Conservation (phyloP, 2,329 filamentous ascomycete species). For the Fusarium mundagurra region DNA sequence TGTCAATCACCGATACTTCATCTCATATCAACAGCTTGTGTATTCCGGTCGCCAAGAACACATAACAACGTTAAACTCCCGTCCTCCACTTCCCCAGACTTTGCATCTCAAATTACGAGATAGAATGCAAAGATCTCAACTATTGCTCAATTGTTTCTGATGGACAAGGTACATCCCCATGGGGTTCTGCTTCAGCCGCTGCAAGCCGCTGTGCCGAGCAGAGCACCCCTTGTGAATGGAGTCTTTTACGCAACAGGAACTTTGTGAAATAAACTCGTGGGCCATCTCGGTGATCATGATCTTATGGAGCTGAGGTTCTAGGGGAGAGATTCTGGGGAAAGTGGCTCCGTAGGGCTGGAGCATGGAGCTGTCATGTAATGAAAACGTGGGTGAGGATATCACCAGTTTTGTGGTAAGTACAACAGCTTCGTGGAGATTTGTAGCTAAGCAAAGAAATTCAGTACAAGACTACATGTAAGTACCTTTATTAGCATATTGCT, state of each 20-base stretch:
- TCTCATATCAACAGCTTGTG: neutral
- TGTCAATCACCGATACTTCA: neutral
- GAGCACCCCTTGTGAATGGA: neutral
- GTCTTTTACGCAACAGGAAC: neutral
- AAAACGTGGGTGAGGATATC: neutral
- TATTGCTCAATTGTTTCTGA: slow-evolving; percentile 32
- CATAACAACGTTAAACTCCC: neutral
- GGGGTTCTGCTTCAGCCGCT: slow-evolving; percentile 24
- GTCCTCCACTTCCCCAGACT: slow-evolving; percentile 32
- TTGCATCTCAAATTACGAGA: slow-evolving; percentile 24
- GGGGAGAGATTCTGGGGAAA: slow-evolving; percentile 8
- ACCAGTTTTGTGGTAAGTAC: neutral
- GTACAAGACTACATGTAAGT: neutral
- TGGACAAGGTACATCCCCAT: slow-evolving; percentile 19
- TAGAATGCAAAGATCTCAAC: slow-evolving; percentile 4
- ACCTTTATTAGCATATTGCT: too few relatives aligned
- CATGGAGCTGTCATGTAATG: neutral
- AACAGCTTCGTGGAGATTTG: neutral
- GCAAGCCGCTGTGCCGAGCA: slow-evolving; percentile 19
- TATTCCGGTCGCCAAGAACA: neutral
- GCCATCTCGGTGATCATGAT: slow-evolving; percentile 5
- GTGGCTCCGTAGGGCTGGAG: slow-evolving; percentile 7
- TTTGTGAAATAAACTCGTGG: slow-evolving; percentile 20
- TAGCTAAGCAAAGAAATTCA: neutral
- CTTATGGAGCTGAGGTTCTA: neutral